These are phyloP conservation scores for Colletotrichum camelliae DNA, from an alignment of 2,329 filamentous ascomycete species.

Conservation along the genomic window DNA sequence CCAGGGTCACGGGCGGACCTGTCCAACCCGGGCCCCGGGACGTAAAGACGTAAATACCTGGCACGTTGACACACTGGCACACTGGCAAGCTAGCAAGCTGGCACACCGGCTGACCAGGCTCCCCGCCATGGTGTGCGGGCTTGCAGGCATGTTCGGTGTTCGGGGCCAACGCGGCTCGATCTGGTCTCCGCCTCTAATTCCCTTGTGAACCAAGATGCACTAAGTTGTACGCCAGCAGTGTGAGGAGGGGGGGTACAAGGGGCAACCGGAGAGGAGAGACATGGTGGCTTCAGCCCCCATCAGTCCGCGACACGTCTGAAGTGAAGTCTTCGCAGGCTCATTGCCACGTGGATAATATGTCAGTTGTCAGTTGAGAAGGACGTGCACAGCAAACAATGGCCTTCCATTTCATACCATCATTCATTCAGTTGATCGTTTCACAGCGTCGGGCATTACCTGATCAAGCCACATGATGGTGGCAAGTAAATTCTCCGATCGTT, in stretches of 20 bases:
- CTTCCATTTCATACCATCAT: background rate
- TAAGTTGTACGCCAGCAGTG: background rate
- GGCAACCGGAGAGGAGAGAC: background rate
- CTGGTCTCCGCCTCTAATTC: background rate
- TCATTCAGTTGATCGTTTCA: background rate
- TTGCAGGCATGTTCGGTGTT: background rate
- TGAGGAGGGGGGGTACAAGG: background rate
- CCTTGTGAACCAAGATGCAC: background rate
- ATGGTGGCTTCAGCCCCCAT: background rate
- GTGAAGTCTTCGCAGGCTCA: background rate
- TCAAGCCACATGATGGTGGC: background rate
- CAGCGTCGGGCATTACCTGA: background rate
- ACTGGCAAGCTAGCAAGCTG: background rate
- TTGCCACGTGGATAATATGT: background rate
- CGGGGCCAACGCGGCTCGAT: background rate
- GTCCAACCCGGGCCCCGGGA: background rate
- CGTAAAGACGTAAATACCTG: background rate
- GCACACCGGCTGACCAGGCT: background rate
- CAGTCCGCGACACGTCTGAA: background rate
- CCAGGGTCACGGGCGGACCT: background rate
- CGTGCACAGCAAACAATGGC: background rate
- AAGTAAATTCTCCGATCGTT: slow-evolving; percentile 7
- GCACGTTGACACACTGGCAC: background rate
- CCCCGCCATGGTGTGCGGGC: background rate
- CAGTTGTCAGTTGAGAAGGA: background rate